These are phyloP conservation scores for Lactifluus hygrophoroides DNA, from an alignment of 768 basidiomycete species.

Conservation along the genomic window DNA sequence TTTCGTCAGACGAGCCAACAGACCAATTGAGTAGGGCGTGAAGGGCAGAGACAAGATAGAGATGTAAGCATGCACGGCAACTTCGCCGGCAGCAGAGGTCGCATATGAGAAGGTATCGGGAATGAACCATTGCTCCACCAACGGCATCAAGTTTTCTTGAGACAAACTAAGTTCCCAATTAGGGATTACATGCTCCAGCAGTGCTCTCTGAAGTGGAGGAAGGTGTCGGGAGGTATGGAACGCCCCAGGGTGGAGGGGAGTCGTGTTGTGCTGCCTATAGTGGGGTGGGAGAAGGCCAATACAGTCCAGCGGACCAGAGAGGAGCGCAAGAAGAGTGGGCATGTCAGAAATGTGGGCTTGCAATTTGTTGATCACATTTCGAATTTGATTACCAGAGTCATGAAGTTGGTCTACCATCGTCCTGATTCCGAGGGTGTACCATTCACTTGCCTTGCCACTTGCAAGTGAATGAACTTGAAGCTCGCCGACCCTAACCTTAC, in stretches of 20 bases:
- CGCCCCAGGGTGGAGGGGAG: conserved; percentile 29
- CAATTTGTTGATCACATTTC: conserved; percentile 24
- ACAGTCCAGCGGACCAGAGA: conserved; percentile 49
- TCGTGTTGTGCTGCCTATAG: conserved; percentile 37
- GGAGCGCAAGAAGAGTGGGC: conserved; percentile 43
- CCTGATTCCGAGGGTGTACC: not conserved
- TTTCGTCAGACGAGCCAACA: conserved; percentile 46
- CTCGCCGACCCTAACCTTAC: too few species aligned
- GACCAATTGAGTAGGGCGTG: conserved; percentile 38
- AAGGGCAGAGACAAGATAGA: conserved; percentile 48
- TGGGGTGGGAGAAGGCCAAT: conserved; percentile 53
- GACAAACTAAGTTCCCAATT: conserved; percentile 54
- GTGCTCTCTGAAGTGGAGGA: conserved; percentile 51
- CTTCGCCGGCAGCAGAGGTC: conserved; percentile 39
- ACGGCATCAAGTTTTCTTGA: conserved; percentile 36
- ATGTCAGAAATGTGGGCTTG: conserved; percentile 37
- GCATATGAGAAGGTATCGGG: conserved; percentile 53
- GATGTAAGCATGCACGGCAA: conserved; percentile 54
- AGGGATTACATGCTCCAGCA: conserved; percentile 59
- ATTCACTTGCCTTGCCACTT: too few species aligned
- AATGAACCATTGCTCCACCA: conserved; percentile 66
- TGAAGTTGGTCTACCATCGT: conserved; percentile 1
- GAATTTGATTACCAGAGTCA: conserved; percentile 20
- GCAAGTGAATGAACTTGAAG: too few species aligned
- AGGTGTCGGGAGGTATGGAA: conserved; percentile 32